These are phyloP conservation scores for Cyclocybe aegerita DNA, from an alignment of 768 basidiomycete species.

Conservation along the genomic window DNA sequence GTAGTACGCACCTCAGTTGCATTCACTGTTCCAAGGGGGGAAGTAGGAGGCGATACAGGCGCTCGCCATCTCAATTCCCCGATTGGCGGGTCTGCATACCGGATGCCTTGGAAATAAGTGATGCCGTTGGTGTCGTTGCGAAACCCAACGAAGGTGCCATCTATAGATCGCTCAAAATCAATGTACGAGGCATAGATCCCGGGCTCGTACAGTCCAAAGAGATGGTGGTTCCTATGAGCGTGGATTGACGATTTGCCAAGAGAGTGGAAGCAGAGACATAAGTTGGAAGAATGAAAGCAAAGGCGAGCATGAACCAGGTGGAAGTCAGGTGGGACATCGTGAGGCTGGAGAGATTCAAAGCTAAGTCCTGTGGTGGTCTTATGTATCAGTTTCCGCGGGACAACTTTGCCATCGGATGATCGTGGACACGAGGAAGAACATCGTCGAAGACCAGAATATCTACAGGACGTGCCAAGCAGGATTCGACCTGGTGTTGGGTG, in stretches of 20 bases:
- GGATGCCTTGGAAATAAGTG: constrained; percentile 38
- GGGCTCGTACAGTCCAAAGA: constrained; percentile 23
- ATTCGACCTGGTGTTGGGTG: too few relatives aligned
- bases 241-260: neutral
- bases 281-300: neutral
- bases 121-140: constrained; percentile 28
- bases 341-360: too few relatives aligned
- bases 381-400: too few relatives aligned
- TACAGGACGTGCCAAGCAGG: too few relatives aligned
- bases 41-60: constrained; percentile 37
- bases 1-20: constrained; percentile 29
- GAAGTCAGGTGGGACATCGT: too few relatives aligned
- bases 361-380: too few relatives aligned
- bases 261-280: neutral
- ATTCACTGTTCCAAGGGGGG: constrained; percentile 32
- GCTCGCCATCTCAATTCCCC: constrained; percentile 41
- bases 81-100: constrained; percentile 42
- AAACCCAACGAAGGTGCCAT: constrained; percentile 37
- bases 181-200: neutral
- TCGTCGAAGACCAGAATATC: too few relatives aligned
- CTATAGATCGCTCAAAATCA: constrained; percentile 16
- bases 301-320: too few relatives aligned
- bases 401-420: too few relatives aligned
- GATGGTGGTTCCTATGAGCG: constrained; percentile 15
- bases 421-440: too few relatives aligned